Base-by-base conservation (phyloP, 1,284 basidiomycete genomes). In the Phellopilus nigrolimitatus region DNA sequence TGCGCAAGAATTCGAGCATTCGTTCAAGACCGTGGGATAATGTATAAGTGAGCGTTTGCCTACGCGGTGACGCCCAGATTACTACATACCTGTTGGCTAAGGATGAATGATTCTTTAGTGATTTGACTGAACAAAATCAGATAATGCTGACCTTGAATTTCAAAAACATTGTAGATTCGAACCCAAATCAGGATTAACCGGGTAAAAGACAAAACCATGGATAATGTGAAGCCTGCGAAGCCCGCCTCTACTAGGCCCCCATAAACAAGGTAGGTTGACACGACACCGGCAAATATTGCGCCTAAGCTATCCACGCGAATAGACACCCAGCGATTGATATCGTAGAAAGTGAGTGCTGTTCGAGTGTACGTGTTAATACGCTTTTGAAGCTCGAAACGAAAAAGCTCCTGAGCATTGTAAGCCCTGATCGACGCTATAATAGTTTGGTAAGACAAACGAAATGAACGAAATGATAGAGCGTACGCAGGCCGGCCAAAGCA, bases 1-100 rank as follows among this genome's bases (percentile, higher is more conserved):
- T 72, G 17, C 66, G 58, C 24, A 73, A 56, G 60, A 71, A 75
- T 41, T 72, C 67, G 47, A 71, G 66, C 44, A 75, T 68, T 34
- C 73, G 61, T 53, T 75, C 73, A 34, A 74, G 64, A 45, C 62
- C 62, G 43, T 6, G 25, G 21, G 38, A 41, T 34, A 22, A 44
- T 38, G 10, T 13, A n/a, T 17, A 8, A 21, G 7, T 28, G 4
- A 25, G 1, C 17, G 12, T 51, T 13, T 9, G 31, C 27, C 9
- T 33, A 15, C 27, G 17, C 19, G 25, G 15, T 34, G 12, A 8
- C 30, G 33, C n/a, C n/a, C n/a, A n/a, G n/a, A n/a, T n/a, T n/a
- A n/a, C 28, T 27, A 49, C 33, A 34, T 31, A 54, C 53, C 53
- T 54, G 27, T 54, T 54, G 19, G 53, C 53, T 54, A 15, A 25